Base-by-base conservation (phyloP, 805 yeast species). In the Torulaspora quercuum region DNA sequence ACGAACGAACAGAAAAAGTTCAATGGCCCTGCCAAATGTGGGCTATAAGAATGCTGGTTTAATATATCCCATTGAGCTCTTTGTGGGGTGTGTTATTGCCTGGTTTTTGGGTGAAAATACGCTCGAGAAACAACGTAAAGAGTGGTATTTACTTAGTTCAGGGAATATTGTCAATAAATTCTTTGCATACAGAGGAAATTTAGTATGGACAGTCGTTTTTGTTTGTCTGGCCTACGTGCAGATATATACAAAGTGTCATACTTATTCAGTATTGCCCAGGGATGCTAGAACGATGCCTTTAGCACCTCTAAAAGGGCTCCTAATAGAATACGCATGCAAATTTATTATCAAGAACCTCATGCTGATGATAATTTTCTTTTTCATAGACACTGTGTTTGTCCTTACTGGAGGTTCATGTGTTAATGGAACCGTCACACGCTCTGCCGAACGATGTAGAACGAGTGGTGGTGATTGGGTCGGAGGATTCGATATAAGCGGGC, bases 401-500 rank as follows among this genome's bases (percentile, higher is more conserved):
- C 12, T 50, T 24, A 57, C 65, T 1, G 68, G 68, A 14, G 69
- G 69, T 0, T 32, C 50, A 6, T 65, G 68, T 41, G 23, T 37
- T 3, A 29, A 44, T 15, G 46, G 41, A 5, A 37, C 44, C 19
- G 38, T 38, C 1, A 48, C 63, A 7, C 42, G 36, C 5, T 58
- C 63, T 24, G 65, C 69, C 1, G 61, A 58, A 29, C 33, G 26
- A 3, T 67, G 71, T 39, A 46, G 55, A 16, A 19, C 29, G 6
- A 42, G 41, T 11, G 50, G 52, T 14, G 74, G 70, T 2, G 32
- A 44, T 10, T 75, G 80, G 79, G 49, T 49, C 4, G 65, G 67
- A 41, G 76, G 76, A 7, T 75, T 75, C 47, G 80, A 75, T 48
- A 57, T 69, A 4, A 71, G 77, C 25, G 79, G 80, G 1, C 81